Evolutionary conservation across 2,329 filamentous ascomycete genomes (phyloP), one percentile per base, ranked within the genome.

Genomic region (Amesomyces nigricolor): DNA sequence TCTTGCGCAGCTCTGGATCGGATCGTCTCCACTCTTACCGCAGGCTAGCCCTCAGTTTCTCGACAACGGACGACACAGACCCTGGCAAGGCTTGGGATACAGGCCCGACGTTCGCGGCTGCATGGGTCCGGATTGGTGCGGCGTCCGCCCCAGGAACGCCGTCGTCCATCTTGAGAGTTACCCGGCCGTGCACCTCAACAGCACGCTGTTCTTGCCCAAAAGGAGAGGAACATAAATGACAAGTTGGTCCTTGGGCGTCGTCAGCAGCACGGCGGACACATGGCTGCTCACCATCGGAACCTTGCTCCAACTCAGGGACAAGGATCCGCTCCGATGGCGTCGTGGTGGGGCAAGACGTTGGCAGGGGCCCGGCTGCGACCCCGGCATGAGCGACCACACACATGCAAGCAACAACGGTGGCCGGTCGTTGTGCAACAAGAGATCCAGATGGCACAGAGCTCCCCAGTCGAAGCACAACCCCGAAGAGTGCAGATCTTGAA

Each of bases 221-320:
- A 37, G 44, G 26, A 42, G n/a, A 47, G 10, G 39, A 46, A 7
- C 39, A n/a, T 32, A 39, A 14, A 55, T 55, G 46, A 44, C 30
- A 51, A 29, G n/a, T 50, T 38, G 19, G 46, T 10, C 43, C 26
- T 29, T 35, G n/a, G 22, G 3, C 42, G 30, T 7, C n/a, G 4
- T 45, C 48, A 13, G 16, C 19, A 38, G 48, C 51, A 35, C 14
- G 44, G 53, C 17, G 17, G 17, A 19, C 45, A 29, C 47, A 47
- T 53, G 47, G 37, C n/a, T 26, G 14, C 35, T 59, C 56, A 50
- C 50, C 59, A 63, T 61, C 61, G 55, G 47, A 48, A 43, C 39
- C 54, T 58, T 63, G 60, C 22, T 64, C 62, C 58, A 54, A 58
- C 54, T 42, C 57, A 47, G 48, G 53, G 42, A 48, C 51, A 47